phyloP scores from a whole-genome alignment of 1,139 yeast species.

The Blastobotrys capitulatus region DNA sequence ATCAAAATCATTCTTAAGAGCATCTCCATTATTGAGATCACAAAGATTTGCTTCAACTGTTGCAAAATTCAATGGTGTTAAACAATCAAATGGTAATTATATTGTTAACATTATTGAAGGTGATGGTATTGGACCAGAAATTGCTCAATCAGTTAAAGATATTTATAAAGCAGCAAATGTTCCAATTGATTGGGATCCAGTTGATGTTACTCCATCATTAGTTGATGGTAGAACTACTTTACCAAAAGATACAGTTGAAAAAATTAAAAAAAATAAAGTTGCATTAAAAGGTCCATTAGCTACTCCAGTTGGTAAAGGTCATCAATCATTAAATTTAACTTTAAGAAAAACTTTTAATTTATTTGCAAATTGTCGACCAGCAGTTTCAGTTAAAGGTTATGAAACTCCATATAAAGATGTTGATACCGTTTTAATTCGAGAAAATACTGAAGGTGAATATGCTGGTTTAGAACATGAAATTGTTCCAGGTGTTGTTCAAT shows the following conservation, averaged over 20 bases:
- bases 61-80: constrained; percentile 53
- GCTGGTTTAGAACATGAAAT: constrained; percentile 98
- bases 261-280: constrained; percentile 86
- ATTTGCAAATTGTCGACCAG: constrained; percentile 97
- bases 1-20: neutral
- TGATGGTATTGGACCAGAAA: constrained; percentile 97
- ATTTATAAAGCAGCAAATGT: constrained; percentile 90
- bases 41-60: constrained; percentile 32
- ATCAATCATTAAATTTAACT: constrained; percentile 94
- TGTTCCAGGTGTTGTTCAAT: constrained; percentile 97
- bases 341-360: constrained; percentile 94
- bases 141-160: constrained; percentile 86
- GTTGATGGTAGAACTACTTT: constrained; percentile 92
- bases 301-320: constrained; percentile 98
- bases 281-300: constrained; percentile 98
- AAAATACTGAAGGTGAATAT: constrained; percentile 99
- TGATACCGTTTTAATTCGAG: constrained; percentile 94
- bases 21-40: neutral
- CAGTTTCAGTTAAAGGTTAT: constrained; percentile 89
- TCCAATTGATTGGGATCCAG: constrained; percentile 96
- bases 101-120: constrained; percentile 96
- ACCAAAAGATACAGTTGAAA: constrained; percentile 87
- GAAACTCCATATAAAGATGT: constrained; percentile 92
- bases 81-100: constrained; percentile 56
- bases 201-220: constrained; percentile 90